Conservation (phyloP, 2,329 filamentous ascomycete species). For the Drechslerella dactyloides region DNA sequence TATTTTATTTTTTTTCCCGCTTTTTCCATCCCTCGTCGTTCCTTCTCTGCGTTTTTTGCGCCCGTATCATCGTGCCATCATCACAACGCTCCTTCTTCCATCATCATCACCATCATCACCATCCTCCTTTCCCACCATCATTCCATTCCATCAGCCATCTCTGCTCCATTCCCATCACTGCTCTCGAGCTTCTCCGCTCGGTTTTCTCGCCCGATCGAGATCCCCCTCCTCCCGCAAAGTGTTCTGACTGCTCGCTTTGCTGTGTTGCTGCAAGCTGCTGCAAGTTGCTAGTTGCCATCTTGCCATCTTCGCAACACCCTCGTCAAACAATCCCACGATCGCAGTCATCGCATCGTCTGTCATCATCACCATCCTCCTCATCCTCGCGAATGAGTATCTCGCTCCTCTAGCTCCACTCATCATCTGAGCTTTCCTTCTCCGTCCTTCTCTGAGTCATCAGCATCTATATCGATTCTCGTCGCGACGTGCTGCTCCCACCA, state of each 20-base stretch:
- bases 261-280: background rate
- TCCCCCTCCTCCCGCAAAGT: background rate
- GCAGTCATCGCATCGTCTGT: background rate
- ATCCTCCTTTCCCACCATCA: conserved; percentile 3
- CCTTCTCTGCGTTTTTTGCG: background rate
- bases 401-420: conserved; percentile 1
- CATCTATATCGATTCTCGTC: background rate
- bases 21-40: background rate
- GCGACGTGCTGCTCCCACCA: conserved; percentile 10
- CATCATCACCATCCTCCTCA: conserved; percentile 9
- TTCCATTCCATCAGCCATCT: conserved; percentile 1
- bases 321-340: background rate
- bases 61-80: background rate
- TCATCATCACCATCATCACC: conserved; percentile 18
- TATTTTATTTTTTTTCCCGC: background rate
- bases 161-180: background rate
- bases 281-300: background rate
- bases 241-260: background rate
- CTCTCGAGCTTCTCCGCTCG: conserved; percentile 4
- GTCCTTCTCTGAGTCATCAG: conserved; percentile 1
- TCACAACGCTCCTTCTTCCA: background rate
- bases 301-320: background rate
- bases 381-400: conserved; percentile 18
- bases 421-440: conserved; percentile 18
- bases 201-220: background rate